Percentiles rank a stretch among this genome's conserved stretches.
Conservation (phyloP, 1,284 basidiomycete species). For the Amylostereum chailletii region DNA sequence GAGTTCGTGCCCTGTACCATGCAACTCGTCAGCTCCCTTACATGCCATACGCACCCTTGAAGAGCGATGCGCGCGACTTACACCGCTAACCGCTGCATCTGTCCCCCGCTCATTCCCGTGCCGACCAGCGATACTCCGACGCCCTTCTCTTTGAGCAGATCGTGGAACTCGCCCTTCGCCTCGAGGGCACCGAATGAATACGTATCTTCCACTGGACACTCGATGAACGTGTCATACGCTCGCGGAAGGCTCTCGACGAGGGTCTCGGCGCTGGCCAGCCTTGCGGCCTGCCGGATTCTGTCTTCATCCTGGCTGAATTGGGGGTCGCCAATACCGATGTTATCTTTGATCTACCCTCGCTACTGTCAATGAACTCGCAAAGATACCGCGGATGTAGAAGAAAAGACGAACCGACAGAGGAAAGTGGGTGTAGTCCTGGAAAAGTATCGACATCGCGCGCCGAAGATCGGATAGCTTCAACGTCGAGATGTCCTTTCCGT, state of each 20-base stretch:
- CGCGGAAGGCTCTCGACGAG: conserved; percentile 56
- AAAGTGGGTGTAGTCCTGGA: conserved; percentile 71
- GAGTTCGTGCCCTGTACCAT: conserved; percentile 54
- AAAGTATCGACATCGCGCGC: conserved; percentile 53
- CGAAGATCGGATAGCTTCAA: conserved; percentile 53
- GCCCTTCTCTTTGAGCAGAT: neutral
- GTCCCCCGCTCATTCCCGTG: conserved; percentile 55
- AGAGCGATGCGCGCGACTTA: conserved; percentile 23
- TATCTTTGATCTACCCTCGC: conserved; percentile 52
- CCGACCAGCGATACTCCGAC: conserved; percentile 19
- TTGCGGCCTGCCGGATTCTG: conserved; percentile 50
- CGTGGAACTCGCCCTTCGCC: conserved; percentile 40
- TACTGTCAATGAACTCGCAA: neutral
- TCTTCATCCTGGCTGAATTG: conserved; percentile 38
- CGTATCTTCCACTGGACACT: conserved; percentile 57
- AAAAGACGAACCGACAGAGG: conserved; percentile 47
- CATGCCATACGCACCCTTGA: neutral
- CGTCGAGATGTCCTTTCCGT: conserved; percentile 49
- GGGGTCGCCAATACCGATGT: conserved; percentile 63
- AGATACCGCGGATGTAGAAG: neutral
- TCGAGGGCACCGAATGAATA: conserved; percentile 57
- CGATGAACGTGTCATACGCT: conserved; percentile 58
- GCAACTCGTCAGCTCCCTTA: neutral
- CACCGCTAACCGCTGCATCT: conserved; percentile 71
- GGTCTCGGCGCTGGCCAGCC: conserved; percentile 53